These are phyloP conservation scores for Rubia balearica DNA, from an alignment of 305 asterid genomes.

Conservation along the genomic window DNA sequence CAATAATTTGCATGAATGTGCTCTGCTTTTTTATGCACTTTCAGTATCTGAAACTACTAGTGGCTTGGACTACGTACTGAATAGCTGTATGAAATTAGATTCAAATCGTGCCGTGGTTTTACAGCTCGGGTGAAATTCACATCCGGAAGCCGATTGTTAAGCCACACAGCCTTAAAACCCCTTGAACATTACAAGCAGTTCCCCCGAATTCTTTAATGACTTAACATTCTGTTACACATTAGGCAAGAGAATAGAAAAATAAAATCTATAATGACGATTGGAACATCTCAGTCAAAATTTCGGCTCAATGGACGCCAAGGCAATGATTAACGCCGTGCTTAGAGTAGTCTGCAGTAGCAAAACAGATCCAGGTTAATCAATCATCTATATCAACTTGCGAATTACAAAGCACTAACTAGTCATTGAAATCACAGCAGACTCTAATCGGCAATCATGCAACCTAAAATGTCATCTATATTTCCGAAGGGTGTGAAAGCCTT, in stretches of 20 bases:
- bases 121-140: too few relatives aligned
- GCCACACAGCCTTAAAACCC: background rate
- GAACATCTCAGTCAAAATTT: background rate
- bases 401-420: too few relatives aligned
- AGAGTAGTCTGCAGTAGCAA: background rate
- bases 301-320: background rate
- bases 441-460: background rate
- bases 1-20: too few relatives aligned
- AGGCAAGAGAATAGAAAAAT: background rate
- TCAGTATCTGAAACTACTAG: too few relatives aligned
- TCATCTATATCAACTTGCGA: background rate
- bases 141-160: too few relatives aligned
- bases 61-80: too few relatives aligned
- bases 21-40: too few relatives aligned
- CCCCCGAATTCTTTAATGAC: background rate
- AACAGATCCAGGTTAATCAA: background rate
- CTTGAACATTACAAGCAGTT: background rate
- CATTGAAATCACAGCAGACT: background rate
- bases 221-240: background rate
- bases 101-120: too few relatives aligned
- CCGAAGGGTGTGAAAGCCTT: background rate
- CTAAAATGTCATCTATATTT: background rate
- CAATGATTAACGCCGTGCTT: background rate
- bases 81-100: too few relatives aligned
- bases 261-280: background rate